Conservation (phyloP, 2,329 filamentous ascomycete species). For the Aspergillus sp. region DNA sequence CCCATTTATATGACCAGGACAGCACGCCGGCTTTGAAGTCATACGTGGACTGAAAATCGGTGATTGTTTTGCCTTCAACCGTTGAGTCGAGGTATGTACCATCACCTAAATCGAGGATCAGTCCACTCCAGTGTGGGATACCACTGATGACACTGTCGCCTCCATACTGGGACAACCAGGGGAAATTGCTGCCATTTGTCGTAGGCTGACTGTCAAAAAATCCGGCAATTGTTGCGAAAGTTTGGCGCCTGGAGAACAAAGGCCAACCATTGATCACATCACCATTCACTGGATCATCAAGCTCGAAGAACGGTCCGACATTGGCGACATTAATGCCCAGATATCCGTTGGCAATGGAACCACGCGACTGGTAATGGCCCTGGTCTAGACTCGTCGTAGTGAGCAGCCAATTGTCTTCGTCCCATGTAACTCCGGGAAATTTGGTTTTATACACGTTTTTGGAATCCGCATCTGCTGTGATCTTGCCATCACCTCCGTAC, state of each 20-base stretch:
- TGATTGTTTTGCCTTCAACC: slow-evolving; percentile 55
- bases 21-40: slow-evolving; percentile 60
- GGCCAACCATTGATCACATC: slow-evolving; percentile 64
- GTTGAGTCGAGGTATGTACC: slow-evolving; percentile 56
- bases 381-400: slow-evolving; percentile 50
- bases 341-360: slow-evolving; percentile 60
- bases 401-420: slow-evolving; percentile 54
- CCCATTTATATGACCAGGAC: slow-evolving; percentile 64
- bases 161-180: slow-evolving; percentile 65
- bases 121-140: slow-evolving; percentile 63
- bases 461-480: slow-evolving; percentile 7
- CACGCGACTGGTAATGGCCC: slow-evolving; percentile 57
- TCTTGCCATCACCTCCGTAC: too few relatives aligned
- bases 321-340: slow-evolving; percentile 60
- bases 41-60: slow-evolving; percentile 56
- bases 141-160: slow-evolving; percentile 67
- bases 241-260: slow-evolving; percentile 57
- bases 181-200: slow-evolving; percentile 59
- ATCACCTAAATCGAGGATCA: slow-evolving; percentile 54
- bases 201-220: slow-evolving; percentile 60
- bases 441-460: slow-evolving; percentile 42
- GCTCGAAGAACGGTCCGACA: slow-evolving; percentile 60
- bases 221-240: slow-evolving; percentile 63
- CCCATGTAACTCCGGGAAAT: slow-evolving; percentile 54
- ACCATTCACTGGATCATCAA: slow-evolving; percentile 46